These are phyloP conservation scores for Wickerhamiella lipophila DNA, from an alignment of 805 yeast species.

Conservation along the genomic window DNA sequence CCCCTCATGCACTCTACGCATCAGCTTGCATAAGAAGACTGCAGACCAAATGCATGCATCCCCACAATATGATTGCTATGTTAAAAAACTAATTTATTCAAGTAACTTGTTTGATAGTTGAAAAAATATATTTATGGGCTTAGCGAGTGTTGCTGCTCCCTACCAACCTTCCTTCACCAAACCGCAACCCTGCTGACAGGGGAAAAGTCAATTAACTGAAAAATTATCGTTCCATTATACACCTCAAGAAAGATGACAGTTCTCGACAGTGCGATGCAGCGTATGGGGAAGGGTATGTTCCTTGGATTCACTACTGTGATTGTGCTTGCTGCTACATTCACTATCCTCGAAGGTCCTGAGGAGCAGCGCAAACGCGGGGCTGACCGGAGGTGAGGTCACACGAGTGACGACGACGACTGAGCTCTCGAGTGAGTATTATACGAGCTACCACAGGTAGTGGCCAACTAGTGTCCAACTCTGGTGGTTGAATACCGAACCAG, in stretches of 20 bases:
- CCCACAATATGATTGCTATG: background rate
- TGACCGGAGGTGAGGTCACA: no score
- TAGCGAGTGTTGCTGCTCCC: background rate
- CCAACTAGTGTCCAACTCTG: no score
- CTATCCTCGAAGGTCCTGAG: conserved; percentile 15
- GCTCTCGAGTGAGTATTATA: no score
- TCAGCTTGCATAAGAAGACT: background rate
- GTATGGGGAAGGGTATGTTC: conserved; percentile 17
- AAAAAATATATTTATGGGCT: no score
- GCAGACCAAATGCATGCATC: background rate
- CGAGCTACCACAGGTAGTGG: no score
- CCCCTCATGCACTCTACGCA: no score
- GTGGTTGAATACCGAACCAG: no score
- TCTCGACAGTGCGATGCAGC: conserved; percentile 13
- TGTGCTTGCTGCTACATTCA: conserved; percentile 15
- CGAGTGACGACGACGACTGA: no score
- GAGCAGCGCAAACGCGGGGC: background rate
- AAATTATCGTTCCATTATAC: background rate
- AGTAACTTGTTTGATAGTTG: background rate
- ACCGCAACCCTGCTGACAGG: conserved; percentile 10
- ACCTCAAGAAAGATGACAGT: conserved; percentile 12
- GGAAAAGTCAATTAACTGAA: conserved; percentile 2
- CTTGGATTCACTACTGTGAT: conserved; percentile 16
- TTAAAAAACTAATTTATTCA: background rate
- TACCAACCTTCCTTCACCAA: background rate